Evolutionary conservation across 371 early-diverging fungal species (phyloP), one percentile per base, ranked within the genome.

Genomic region (Rhizomucor miehei): DNA sequence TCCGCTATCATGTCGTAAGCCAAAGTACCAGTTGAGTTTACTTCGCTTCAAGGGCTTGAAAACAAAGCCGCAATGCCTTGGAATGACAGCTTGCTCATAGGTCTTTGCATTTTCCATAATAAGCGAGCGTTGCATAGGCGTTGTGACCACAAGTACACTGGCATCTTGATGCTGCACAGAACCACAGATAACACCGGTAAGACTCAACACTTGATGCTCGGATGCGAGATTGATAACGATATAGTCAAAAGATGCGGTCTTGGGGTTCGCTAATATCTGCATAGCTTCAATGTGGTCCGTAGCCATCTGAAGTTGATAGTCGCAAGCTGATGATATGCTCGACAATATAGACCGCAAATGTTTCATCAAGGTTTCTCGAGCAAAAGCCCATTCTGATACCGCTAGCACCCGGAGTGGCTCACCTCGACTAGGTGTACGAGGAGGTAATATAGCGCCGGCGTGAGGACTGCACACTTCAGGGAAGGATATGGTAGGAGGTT

Each of bases 11-110:
- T 66, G 68, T 13, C 66, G 59, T 2, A 79, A 57, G 6, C 77
- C 80, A 66, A 80, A 80, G 38, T 77, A 80, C 67, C 79, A 73
- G 29, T 75, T 62, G 3, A 84, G 50, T 54, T 81, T 84, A 35
- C 72, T 70, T 48, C 79, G 71, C 38, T 79, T 81, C 52, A 84
- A 35, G 0, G 84, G 84, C 41, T 84, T 84, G 58, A 84, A 84
- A 1, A 84, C 78, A 71, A 81, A 84, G 12, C 80, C 80, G 43
- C 77, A 75, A 14, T 62, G 67, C 6, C 59, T 35, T 0, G 80
- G 79, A 14, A 80, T 60, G n/a, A 64, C 46, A 12, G 58, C 62
- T 1, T 60, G 52, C 34, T 69, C 69, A 3, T 50, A 49, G 0
- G 68, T 71, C 35, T 69, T 63, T 10, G 79, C 74, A 8, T 59